phyloP scores from a whole-genome alignment of 441 rosid species.

The Adansonia rubrostipa region DNA sequence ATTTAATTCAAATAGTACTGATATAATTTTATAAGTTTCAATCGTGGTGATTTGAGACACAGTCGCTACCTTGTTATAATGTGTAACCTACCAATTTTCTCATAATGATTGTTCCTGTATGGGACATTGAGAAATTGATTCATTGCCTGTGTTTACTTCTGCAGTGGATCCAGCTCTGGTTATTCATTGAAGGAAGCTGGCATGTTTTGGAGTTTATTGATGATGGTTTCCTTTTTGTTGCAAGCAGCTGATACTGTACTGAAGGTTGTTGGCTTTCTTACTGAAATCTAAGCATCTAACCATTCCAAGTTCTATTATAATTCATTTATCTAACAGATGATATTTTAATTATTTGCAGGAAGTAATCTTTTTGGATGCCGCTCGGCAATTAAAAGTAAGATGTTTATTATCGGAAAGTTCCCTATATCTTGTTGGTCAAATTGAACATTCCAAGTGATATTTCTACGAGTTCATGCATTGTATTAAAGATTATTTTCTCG shows the following conservation, averaged over 20 bases:
- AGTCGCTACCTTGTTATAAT: background rate
- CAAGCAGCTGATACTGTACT: conserved; percentile 94
- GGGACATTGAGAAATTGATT: conserved; percentile 24
- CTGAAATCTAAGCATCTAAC: background rate
- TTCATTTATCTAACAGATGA: conserved; percentile 28
- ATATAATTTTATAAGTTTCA: background rate
- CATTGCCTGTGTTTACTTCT: conserved; percentile 32
- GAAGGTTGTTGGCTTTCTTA: conserved; percentile 61
- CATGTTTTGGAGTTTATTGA: conserved; percentile 88
- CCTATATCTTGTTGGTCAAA: background rate
- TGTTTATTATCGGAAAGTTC: conserved; percentile 13
- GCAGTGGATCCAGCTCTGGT: conserved; percentile 80
- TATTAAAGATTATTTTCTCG: conserved; percentile 19
- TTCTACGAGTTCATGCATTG: background rate
- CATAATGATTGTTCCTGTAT: conserved; percentile 16
- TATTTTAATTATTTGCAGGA: conserved; percentile 58
- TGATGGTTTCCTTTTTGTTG: conserved; percentile 80
- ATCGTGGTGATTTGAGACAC: conserved; percentile 4
- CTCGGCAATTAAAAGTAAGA: conserved; percentile 61
- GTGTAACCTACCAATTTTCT: background rate
- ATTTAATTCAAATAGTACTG: background rate
- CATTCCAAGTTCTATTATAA: conserved; percentile 24
- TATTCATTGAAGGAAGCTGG: conserved; percentile 74
- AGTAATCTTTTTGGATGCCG: conserved; percentile 68
- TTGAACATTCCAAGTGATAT: background rate